Conservation (phyloP, 441 rosid species). For the Gossypium trilobum region DNA sequence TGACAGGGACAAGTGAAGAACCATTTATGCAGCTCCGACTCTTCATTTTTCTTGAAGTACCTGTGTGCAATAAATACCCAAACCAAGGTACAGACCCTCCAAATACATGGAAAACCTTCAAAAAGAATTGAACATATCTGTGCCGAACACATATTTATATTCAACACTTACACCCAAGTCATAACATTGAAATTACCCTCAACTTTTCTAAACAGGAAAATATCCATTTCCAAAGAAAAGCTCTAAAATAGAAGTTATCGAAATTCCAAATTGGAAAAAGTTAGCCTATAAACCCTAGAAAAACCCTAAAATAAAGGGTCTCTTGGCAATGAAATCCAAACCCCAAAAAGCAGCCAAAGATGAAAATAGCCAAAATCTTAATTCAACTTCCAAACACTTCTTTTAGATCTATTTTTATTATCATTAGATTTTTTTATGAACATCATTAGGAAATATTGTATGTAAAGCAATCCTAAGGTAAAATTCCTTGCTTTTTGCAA, state of each 20-base stretch:
- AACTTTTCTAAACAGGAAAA: not conserved
- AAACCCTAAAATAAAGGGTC: not conserved
- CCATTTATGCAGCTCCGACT: not conserved
- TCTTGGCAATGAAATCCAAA: not conserved
- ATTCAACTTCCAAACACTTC: constrained; percentile 1
- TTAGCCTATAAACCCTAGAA: not conserved
- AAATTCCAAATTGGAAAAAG: not conserved
- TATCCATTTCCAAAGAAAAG: not conserved
- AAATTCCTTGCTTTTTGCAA: not conserved
- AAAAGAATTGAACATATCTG: not conserved
- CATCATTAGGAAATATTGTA: not conserved
- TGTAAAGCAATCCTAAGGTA: not conserved
- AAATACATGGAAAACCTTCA: not conserved
- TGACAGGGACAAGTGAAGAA: not conserved
- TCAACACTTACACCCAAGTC: not conserved
- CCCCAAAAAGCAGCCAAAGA: not conserved
- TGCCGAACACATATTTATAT: not conserved
- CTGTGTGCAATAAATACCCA: not conserved
- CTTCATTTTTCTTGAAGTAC: not conserved
- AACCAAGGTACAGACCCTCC: not conserved
- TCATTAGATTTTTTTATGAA: too few species aligned
- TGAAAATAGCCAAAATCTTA: not conserved
- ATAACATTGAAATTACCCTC: not conserved
- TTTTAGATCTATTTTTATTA: not conserved
- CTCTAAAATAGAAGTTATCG: not conserved